A percentile compares a stretch with the other conserved stretches of the same genome.
Conservation (phyloP, 306 rosid genomes). For the Ochetophila trinervis region DNA sequence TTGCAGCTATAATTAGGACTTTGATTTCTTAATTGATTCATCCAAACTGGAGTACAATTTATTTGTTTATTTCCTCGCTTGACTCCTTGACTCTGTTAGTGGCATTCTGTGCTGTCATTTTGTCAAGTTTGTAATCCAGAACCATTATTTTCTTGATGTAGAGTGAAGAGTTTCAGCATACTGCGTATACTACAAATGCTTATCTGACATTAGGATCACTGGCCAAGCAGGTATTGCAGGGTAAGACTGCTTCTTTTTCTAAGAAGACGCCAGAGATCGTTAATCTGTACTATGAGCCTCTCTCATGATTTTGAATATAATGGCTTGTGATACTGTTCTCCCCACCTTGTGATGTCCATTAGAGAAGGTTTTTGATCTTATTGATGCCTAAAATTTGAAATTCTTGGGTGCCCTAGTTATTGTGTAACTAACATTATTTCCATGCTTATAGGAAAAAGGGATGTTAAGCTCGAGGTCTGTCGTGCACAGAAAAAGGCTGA, state of each 20-base stretch:
- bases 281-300: neutral
- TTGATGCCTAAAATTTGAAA: slow-evolving; percentile 3
- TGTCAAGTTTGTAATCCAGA: slow-evolving; percentile 17
- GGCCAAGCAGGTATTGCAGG: slow-evolving; percentile 72
- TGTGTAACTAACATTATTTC: slow-evolving; percentile 15
- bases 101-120: neutral
- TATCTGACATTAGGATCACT: slow-evolving; percentile 66
- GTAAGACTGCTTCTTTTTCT: slow-evolving; percentile 32
- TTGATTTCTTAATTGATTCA: too few species aligned
- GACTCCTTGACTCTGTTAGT: neutral
- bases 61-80: too few species aligned
- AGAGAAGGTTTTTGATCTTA: neutral
- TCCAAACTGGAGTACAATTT: too few species aligned
- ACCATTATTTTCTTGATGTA: slow-evolving; percentile 36
- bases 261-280: slow-evolving; percentile 1
- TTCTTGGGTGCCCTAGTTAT: slow-evolving; percentile 10
- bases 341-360: neutral
- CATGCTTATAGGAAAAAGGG: slow-evolving; percentile 50
- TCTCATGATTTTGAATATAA: neutral
- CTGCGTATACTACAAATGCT: slow-evolving; percentile 86
- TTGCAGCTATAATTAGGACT: too few species aligned
- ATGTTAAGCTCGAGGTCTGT: slow-evolving; percentile 56
- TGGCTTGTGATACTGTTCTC: too few species aligned
- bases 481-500: slow-evolving; percentile 44
- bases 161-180: slow-evolving; percentile 98